A percentile compares a stretch with the other conserved stretches of the same genome.
Evolutionary conservation across 352 stramenopile species (phyloP).

Genomic region (Pythium sp.): DNA sequence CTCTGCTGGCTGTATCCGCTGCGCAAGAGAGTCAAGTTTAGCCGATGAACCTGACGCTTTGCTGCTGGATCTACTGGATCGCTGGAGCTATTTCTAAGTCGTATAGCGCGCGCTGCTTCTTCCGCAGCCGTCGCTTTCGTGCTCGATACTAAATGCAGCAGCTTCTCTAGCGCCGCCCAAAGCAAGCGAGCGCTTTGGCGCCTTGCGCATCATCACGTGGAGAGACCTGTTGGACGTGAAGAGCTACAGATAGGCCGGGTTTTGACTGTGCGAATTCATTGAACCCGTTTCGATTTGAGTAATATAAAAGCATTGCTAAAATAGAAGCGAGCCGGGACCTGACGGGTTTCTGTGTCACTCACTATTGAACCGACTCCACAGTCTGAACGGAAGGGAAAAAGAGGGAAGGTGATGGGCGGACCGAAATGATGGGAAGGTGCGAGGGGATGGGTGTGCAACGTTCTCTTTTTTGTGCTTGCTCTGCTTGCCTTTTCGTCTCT

Average conservation of each 20-base stretch:
- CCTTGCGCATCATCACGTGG: not conserved
- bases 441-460: not conserved
- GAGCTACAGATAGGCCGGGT: slow-evolving; percentile 1
- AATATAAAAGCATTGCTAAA: not conserved
- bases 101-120: slow-evolving; percentile 9
- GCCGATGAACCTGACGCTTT: slow-evolving; percentile 1
- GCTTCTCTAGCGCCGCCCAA: not conserved
- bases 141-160: slow-evolving; percentile 2
- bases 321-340: not conserved
- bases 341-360: not conserved
- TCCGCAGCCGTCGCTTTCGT: slow-evolving; percentile 1
- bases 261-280: not conserved
- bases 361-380: slow-evolving; percentile 10
- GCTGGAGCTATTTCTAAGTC: not conserved
- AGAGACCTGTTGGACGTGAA: not conserved
- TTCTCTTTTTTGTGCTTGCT: not conserved
- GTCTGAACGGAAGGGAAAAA: slow-evolving; percentile 10
- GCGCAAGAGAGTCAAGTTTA: slow-evolving; percentile 13
- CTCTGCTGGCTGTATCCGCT: not conserved
- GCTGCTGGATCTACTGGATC: not conserved
- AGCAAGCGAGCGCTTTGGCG: not conserved
- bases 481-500: slow-evolving; percentile 1
- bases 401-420: slow-evolving; percentile 7
- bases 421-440: slow-evolving; percentile 1
- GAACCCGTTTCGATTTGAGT: not conserved